Base-by-base conservation (phyloP, 495 filamentous ascomycete species). In the Viridothelium virens region DNA sequence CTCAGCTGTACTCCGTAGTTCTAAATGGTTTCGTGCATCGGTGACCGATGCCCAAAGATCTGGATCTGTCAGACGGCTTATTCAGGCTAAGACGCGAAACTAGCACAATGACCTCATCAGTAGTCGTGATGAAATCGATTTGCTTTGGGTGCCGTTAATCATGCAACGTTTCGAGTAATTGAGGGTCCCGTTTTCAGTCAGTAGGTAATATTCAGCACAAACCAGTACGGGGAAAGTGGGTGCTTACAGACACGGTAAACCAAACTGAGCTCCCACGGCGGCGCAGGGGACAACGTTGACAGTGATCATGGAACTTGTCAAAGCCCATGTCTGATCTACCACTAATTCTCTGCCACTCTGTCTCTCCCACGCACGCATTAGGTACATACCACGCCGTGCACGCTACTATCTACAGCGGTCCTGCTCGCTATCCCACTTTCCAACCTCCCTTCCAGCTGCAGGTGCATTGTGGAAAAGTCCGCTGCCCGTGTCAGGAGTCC, bases 41-140 rank as follows among this genome's bases (percentile, higher is more conserved):
- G 25, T 25, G 25, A 25, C 25, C 25, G 25, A 25, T 53, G 16
- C n/a, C 9, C 16, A 53, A 53, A 11, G 25, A 25, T 25, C 25
- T 25, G 25, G 25, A 25, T 25, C 25, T 25, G 25, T 25, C 25
- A 25, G 25, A 25, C 25, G 25, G 25, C 25, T 25, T 25, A 25
- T 25, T 25, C 25, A 25, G 25, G 25, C 25, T 25, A 25, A 25
- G 25, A 25, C 25, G 25, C 25, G 25, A 25, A 25, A 25, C 25
- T 25, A 25, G 25, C 25, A 25, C 25, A 25, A 14, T 36, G 53
- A 36, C 18, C 41, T 44, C 41, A 31, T 18, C 31, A 59, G 53
- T 14, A 59, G 53, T 59, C 25, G 53, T 59, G 53, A 59, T 59
- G 53, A 59, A 59, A 59, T 59, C 53, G 53, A 59, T 36, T 59